Conservation (phyloP, 495 filamentous ascomycete genomes). For the Penicillium chermesinum region DNA sequence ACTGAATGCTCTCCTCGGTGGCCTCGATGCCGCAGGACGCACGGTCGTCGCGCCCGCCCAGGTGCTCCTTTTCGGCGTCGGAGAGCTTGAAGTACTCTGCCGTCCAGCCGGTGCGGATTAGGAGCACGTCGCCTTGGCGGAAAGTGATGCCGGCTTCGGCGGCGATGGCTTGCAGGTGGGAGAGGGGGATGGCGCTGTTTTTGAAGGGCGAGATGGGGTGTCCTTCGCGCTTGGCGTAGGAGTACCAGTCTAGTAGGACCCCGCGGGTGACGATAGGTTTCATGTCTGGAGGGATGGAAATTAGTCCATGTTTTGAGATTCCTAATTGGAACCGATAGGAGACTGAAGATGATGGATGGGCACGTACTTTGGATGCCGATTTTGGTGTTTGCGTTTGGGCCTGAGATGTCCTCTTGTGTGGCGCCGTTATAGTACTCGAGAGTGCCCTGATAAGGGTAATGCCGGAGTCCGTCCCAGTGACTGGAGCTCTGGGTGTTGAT, state of each 20-base stretch:
- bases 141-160: constrained; percentile 10
- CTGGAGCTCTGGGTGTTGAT: constrained; percentile 48
- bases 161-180: constrained; percentile 26
- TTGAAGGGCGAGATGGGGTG: constrained; percentile 18
- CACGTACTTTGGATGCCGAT: constrained; percentile 9
- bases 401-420: constrained; percentile 42
- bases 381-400: constrained; percentile 1
- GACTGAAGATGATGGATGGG: background rate
- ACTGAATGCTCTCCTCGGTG: constrained; percentile 18
- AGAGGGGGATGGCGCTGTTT: constrained; percentile 25
- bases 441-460: constrained; percentile 19
- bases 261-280: constrained; percentile 24
- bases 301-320: too few species aligned
- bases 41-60: constrained; percentile 16
- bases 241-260: constrained; percentile 43
- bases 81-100: constrained; percentile 16
- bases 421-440: constrained; percentile 53
- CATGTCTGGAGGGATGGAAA: too few species aligned
- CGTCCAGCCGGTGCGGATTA: constrained; percentile 29
- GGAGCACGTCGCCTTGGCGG: constrained; percentile 23
- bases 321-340: too few species aligned
- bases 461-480: constrained; percentile 44
- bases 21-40: constrained; percentile 19
- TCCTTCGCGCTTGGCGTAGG: constrained; percentile 29
- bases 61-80: constrained; percentile 12